Percentiles rank a stretch among this genome's conserved stretches.
phyloP scores from a whole-genome alignment of 2,329 filamentous ascomycete species.

The Arthrocladium fulminans region DNA sequence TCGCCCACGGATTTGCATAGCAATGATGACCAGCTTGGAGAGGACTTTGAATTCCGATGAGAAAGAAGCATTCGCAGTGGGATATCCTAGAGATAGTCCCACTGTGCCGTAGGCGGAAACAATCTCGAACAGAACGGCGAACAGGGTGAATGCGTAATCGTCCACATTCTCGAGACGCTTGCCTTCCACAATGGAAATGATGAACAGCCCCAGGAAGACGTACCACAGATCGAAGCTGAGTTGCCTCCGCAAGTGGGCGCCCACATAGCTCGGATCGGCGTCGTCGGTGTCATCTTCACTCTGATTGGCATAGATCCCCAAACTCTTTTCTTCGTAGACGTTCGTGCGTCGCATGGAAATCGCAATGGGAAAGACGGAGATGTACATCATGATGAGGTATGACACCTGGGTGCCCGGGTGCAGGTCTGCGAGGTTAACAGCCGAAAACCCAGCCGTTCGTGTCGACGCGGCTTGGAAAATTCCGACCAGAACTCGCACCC shows the following conservation, averaged over 20 bases:
- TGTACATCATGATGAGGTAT: slow-evolving; percentile 59
- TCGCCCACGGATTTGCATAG: slow-evolving; percentile 57
- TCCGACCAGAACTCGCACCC: slow-evolving; percentile 71
- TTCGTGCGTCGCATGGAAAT: slow-evolving; percentile 54
- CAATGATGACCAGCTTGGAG: slow-evolving; percentile 56
- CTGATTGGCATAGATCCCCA: slow-evolving; percentile 62
- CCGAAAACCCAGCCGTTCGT: slow-evolving; percentile 80
- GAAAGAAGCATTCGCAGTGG: slow-evolving; percentile 66
- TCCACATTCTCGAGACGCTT: slow-evolving; percentile 54
- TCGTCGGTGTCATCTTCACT: slow-evolving; percentile 45
- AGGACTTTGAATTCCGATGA: slow-evolving; percentile 70
- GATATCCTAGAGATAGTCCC: slow-evolving; percentile 77
- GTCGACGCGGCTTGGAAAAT: slow-evolving; percentile 87
- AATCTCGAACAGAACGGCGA: slow-evolving; percentile 69
- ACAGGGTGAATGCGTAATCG: slow-evolving; percentile 55
- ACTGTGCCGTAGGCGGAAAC: slow-evolving; percentile 92
- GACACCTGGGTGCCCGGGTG: slow-evolving; percentile 78
- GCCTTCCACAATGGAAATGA: slow-evolving; percentile 85
- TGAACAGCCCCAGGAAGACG: slow-evolving; percentile 85
- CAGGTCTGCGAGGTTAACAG: slow-evolving; percentile 65
- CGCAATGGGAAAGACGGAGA: slow-evolving; percentile 52
- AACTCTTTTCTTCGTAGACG: slow-evolving; percentile 52
- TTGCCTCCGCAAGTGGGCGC: slow-evolving; percentile 82
- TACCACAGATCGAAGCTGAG: slow-evolving; percentile 98
- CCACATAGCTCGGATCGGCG: slow-evolving; percentile 70